Evolutionary conservation across 768 basidiomycete species (phyloP), one percentile per base, ranked within the genome.

Genomic region (Hericium alpestre): DNA sequence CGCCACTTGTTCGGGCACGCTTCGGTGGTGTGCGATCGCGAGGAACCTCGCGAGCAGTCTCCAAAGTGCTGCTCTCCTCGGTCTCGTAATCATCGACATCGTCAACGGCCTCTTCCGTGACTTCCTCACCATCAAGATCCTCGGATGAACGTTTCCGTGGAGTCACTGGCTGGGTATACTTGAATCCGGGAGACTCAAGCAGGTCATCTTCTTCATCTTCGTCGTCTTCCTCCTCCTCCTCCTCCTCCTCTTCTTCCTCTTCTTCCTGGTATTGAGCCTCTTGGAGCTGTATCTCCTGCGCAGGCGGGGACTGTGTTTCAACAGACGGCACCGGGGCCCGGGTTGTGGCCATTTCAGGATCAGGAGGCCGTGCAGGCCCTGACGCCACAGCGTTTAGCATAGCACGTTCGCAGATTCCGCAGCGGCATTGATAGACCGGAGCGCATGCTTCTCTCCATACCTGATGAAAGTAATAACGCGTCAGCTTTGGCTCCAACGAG

Each of bases 371-470:
- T 4, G 58, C 55, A 10, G 53, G 23, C 2, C 53, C 15, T 16
- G 49, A 52, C 37, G 57, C 71, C 3, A 72, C 74, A 48, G 72
- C 68, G 22, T 70, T 70, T 27, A 76, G 72, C 57, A 79, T 81
- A 5, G 78, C 79, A 51, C 87, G 80, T 60, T 86, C 81, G 66
- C 87, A 89, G 41, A 88, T 81, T n/a, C 75, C 73, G 66, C 87
- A 88, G 53, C 80, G 76, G 65, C 87, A 89, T 47, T 84, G 81
- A 65, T 83, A 89, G 46, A 89, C 61, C 0, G 85, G 86, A 3
- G 79, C 74, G 66, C 83, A 87, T 0, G 85, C 87, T 58, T 88
- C 86, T 40, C 84, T 76, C 87, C 87, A 89, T 9, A 80, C 75
- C 86, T 88, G 65, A 32, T 46, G 38, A 51, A n/a, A 25, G 47